Base-by-base conservation (phyloP, 73 alveolate species). In the Breviolum minutum region DNA sequence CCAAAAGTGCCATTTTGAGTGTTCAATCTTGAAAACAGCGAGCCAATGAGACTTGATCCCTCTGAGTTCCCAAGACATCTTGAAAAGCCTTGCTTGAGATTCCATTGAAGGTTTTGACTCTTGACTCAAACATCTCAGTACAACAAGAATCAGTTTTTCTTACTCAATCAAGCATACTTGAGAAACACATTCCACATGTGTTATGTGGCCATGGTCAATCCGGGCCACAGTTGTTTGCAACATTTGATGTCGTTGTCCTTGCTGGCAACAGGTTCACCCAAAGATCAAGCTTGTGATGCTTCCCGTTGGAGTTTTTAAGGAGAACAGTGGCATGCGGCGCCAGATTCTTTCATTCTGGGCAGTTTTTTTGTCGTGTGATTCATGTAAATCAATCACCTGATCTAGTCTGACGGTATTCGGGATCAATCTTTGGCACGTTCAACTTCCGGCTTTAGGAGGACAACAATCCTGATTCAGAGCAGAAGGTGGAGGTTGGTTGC, bases 201-300 rank as follows among this genome's bases (percentile, higher is more conserved):
- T 22, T 40, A 40, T 40, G 3, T 40, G 54, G 54, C 54, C 54
- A 40, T 40, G 54, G 54, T 40, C 5, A 40, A 40, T 40, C 54
- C 5, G 54, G 54, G 54, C 3, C 54, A 10, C 40, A 71, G 81
- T 71, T 71, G 19, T n/a, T n/a, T n/a, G n/a, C n/a, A n/a, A n/a
- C n/a, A n/a, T n/a, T n/a, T n/a, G n/a, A n/a, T n/a, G n/a, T 11
- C 81, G 13, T 22, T 71, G 81, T 13, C 40, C n/a, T n/a, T n/a
- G 26, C 13, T 24, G 20, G n/a, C 32, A 60, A 16, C 76, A 90
- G 96, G 96, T 90, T 76, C 96, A 90, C 74, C 96, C 96, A 22
- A 90, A 90, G 96, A 90, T 90, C 96, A 62, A 54, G 48, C 96
- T 90, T 8, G 86, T 77, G 70, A 90, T 90, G 96, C 96, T 90